phyloP scores from a whole-genome alignment of 2,329 filamentous ascomycete species.

The Paecilomyces dactylethromorphus region DNA sequence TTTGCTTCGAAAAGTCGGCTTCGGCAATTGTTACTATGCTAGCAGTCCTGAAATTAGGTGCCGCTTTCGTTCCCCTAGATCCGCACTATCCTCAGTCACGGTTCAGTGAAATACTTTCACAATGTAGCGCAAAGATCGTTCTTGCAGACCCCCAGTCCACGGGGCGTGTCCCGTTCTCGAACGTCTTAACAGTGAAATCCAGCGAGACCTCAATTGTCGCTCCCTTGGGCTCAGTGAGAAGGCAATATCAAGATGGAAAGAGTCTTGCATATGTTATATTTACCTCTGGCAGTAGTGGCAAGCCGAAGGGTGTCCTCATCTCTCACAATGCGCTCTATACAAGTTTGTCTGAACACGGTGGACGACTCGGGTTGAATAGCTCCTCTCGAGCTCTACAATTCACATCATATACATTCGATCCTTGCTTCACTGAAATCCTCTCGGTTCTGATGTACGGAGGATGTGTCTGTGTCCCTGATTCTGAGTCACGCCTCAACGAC shows the following conservation, averaged over 20 bases:
- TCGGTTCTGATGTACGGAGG: slow-evolving; percentile 7
- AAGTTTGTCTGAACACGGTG: slow-evolving; percentile 41
- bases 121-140: neutral
- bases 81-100: neutral
- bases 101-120: neutral
- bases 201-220: neutral
- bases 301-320: slow-evolving; percentile 51
- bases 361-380: slow-evolving; percentile 36
- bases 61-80: slow-evolving; percentile 14
- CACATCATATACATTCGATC: slow-evolving; percentile 20
- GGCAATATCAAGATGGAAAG: too few species aligned
- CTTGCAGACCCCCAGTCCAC: neutral
- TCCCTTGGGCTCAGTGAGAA: neutral
- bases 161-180: neutral
- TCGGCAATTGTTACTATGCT: slow-evolving; percentile 10
- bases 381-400: slow-evolving; percentile 32
- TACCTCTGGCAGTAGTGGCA: slow-evolving; percentile 44
- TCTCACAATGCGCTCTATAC: slow-evolving; percentile 50
- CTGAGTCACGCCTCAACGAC: too few species aligned
- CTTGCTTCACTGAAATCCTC: slow-evolving; percentile 6
- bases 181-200: neutral
- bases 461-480: slow-evolving; percentile 9
- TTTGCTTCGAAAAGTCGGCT: neutral
- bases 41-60: slow-evolving; percentile 13
- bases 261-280: slow-evolving; percentile 58